Percentiles rank a stretch among this genome's conserved stretches.
phyloP scores from a whole-genome alignment of 2,329 filamentous ascomycete species.

The Aureobasidium melanogenum region DNA sequence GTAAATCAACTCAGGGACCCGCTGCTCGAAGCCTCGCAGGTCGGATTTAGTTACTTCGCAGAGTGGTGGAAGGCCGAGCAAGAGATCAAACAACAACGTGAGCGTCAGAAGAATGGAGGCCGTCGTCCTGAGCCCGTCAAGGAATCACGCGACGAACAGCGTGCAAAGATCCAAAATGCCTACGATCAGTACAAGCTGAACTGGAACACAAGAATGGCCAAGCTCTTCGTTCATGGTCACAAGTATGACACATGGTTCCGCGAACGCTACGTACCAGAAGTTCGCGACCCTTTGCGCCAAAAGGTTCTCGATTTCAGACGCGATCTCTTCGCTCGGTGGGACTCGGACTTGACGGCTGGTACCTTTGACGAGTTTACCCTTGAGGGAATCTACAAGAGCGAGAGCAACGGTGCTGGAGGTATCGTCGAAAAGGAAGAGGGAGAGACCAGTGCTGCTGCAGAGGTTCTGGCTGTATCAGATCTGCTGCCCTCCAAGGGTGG shows the following conservation, averaged over 20 bases:
- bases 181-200: slow-evolving; percentile 53
- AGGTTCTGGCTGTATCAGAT: slow-evolving; percentile 87
- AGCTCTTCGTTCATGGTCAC: slow-evolving; percentile 81
- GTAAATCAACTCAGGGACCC: slow-evolving; percentile 65
- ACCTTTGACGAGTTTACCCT: slow-evolving; percentile 90
- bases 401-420: slow-evolving; percentile 78
- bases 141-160: slow-evolving; percentile 71
- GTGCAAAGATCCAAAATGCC: slow-evolving; percentile 63
- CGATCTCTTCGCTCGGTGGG: slow-evolving; percentile 76
- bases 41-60: slow-evolving; percentile 77
- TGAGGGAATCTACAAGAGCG: slow-evolving; percentile 87
- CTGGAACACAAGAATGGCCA: slow-evolving; percentile 56
- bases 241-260: slow-evolving; percentile 97
- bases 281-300: slow-evolving; percentile 63
- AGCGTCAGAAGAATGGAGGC: slow-evolving; percentile 60
- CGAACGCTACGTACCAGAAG: slow-evolving; percentile 82
- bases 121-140: slow-evolving; percentile 56
- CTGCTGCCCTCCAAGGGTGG: slow-evolving; percentile 74
- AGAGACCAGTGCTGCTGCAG: slow-evolving; percentile 81
- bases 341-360: slow-evolving; percentile 74
- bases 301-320: slow-evolving; percentile 74
- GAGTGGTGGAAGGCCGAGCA: slow-evolving; percentile 83
- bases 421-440: slow-evolving; percentile 91
- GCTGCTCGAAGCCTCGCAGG: slow-evolving; percentile 64
- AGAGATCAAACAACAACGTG: slow-evolving; percentile 72